Conservation (phyloP, 768 basidiomycete genomes). For the Termitomyces sp. region DNA sequence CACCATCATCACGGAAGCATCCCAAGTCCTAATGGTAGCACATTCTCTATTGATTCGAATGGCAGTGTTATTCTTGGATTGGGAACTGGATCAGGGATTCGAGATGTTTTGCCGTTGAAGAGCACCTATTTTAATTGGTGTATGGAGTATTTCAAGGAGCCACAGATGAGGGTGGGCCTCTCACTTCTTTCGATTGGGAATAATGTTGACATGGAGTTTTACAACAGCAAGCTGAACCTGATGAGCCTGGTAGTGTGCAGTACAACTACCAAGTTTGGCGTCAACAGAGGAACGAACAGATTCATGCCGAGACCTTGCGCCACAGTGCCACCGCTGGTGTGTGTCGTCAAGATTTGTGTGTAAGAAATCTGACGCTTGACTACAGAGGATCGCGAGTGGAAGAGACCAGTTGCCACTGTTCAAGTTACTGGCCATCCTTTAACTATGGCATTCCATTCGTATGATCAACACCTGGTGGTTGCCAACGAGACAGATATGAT, state of each 20-base stretch:
- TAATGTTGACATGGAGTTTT: slow-evolving; percentile 9
- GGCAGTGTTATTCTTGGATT: slow-evolving; percentile 67
- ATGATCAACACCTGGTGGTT: slow-evolving; percentile 81
- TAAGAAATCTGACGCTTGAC: not conserved
- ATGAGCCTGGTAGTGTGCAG: slow-evolving; percentile 90
- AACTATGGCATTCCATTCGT: slow-evolving; percentile 87
- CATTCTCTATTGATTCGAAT: slow-evolving; percentile 72
- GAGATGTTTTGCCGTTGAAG: slow-evolving; percentile 84
- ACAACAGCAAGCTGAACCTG: slow-evolving; percentile 81
- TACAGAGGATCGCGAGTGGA: slow-evolving; percentile 64
- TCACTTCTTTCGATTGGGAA: not conserved
- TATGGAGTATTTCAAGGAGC: slow-evolving; percentile 94
- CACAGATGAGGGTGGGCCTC: slow-evolving; percentile 88
- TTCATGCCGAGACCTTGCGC: slow-evolving; percentile 59
- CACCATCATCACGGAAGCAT: slow-evolving; percentile 34
- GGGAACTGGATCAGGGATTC: slow-evolving; percentile 75
- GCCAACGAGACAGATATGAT: slow-evolving; percentile 85
- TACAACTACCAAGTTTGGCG: slow-evolving; percentile 97
- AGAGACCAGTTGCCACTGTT: slow-evolving; percentile 61
- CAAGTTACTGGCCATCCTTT: slow-evolving; percentile 56
- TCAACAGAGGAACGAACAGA: slow-evolving; percentile 81
- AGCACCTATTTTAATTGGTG: slow-evolving; percentile 96
- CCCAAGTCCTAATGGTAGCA: slow-evolving; percentile 69
- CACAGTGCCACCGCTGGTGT: slow-evolving; percentile 74
- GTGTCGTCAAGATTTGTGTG: slow-evolving; percentile 16